These are phyloP conservation scores for Dryas alaskensis DNA, from an alignment of 306 rosid genomes.

Conservation along the genomic window DNA sequence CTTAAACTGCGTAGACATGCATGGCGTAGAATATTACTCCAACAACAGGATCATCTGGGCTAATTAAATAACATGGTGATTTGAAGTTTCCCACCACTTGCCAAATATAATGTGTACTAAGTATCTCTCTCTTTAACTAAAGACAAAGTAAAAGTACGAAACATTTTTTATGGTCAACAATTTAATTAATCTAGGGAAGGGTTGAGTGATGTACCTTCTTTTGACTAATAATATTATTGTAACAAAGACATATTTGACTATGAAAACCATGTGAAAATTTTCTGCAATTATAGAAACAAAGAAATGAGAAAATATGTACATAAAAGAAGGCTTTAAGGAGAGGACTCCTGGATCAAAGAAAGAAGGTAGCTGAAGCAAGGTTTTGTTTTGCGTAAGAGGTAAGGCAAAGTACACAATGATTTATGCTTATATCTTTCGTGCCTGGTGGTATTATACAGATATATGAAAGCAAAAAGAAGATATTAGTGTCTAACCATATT, in stretches of 20 bases:
- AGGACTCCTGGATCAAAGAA: constrained; percentile 4
- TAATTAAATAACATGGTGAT: background rate
- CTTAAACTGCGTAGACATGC: constrained; percentile 30
- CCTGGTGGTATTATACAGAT: background rate
- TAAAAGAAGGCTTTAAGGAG: constrained; percentile 13
- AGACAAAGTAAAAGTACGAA: background rate
- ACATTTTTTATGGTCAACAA: background rate
- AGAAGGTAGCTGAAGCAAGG: constrained; percentile 9
- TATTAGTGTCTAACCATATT: constrained; percentile 11
- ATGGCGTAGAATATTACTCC: background rate
- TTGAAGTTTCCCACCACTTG: background rate
- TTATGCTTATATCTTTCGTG: background rate
- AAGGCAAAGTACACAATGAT: background rate
- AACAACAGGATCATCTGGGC: background rate
- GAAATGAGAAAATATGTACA: background rate
- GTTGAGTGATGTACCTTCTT: constrained; percentile 8
- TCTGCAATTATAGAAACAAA: background rate
- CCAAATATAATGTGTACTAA: background rate
- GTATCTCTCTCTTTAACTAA: background rate
- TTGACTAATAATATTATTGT: constrained; percentile 4
- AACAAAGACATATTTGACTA: constrained; percentile 3
- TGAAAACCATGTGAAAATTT: constrained; percentile 12
- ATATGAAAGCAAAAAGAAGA: background rate
- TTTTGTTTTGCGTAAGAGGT: constrained; percentile 18
- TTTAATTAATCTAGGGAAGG: background rate